A percentile compares a stretch with the other conserved stretches of the same genome.
Conservation (phyloP, 2,329 filamentous ascomycete species). For the Teratosphaeria viscida region DNA sequence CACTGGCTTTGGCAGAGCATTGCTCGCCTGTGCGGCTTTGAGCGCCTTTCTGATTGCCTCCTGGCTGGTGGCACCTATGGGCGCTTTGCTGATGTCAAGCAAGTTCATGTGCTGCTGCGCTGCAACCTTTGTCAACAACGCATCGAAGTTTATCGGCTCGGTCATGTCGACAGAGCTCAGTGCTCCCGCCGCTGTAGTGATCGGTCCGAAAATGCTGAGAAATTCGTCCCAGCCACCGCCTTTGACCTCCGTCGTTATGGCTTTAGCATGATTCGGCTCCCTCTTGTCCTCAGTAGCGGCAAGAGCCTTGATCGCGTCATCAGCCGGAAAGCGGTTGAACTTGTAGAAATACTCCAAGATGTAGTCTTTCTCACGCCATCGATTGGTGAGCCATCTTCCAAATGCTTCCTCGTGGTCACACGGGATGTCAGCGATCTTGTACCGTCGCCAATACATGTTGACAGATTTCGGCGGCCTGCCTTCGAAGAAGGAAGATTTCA, state of each 20-base stretch:
- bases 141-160: constrained; percentile 26
- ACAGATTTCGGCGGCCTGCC: constrained; percentile 86
- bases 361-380: constrained; percentile 88
- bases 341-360: constrained; percentile 68
- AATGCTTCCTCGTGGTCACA: constrained; percentile 64
- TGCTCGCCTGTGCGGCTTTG: constrained; percentile 20
- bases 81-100: constrained; percentile 16
- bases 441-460: constrained; percentile 92
- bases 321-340: constrained; percentile 70
- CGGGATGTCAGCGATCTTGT: constrained; percentile 69
- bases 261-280: constrained; percentile 30
- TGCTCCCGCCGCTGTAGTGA: constrained; percentile 41
- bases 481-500: constrained; percentile 78
- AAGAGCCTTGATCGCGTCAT: constrained; percentile 33
- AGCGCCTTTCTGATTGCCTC: constrained; percentile 23
- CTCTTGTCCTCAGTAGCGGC: constrained; percentile 28
- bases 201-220: constrained; percentile 41
- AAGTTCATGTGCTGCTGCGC: constrained; percentile 24
- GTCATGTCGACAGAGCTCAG: constrained; percentile 35
- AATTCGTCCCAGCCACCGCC: constrained; percentile 42
- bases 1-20: constrained; percentile 18
- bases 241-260: constrained; percentile 40
- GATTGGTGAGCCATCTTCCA: constrained; percentile 70
- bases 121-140: constrained; percentile 23
- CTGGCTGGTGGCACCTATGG: constrained; percentile 18